Evolutionary conservation across 371 early-diverging fungal genomes (phyloP), one percentile per base, ranked within the genome.

Genomic region (Apophysomyces ossiformis): DNA sequence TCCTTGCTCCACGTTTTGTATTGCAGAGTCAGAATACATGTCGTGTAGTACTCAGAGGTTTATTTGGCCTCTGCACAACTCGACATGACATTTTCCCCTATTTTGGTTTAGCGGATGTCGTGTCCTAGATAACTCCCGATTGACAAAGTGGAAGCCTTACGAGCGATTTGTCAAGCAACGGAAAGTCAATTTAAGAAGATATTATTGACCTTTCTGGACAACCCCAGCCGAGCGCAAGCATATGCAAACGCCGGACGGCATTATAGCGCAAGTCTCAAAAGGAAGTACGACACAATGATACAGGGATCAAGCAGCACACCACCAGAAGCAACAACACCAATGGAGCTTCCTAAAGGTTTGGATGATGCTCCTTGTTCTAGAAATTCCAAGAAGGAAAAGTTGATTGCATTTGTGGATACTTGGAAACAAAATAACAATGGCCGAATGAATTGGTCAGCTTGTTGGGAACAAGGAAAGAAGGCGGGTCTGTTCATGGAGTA

Each of bases 271-370:
- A 67, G 61, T 57, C 62, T 61, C 45, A 61, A 61, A 59, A 65
- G 65, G 60, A 65, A 65, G 65, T 65, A 60, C 32, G 65, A 65
- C 54, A 59, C 37, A 57, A 61, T 61, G 57, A 61, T 43, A 57
- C 62, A 67, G 16, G 58, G 61, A 57, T 44, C 57, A 60, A 60
- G 45, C 67, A 67, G 45, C 45, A 61, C 67, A 61, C 57, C 62
- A 57, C 8, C 67, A 67, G 62, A 67, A 67, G 67, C 46, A 67
- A 66, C 32, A 66, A 66, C 60, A 66, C 60, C 66, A 65, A 66
- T 66, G 60, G 66, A 43, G 58, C 64, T 64, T 64, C 58, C 58
- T 57, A 58, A 58, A 64, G 58, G 39, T 32, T 66, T 66, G 46
- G 66, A 66, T 41, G 66, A 56, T 37, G 60, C 60, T 66, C 60